phyloP scores from a whole-genome alignment of 495 filamentous ascomycete species.

The Daldinia caldariorum region DNA sequence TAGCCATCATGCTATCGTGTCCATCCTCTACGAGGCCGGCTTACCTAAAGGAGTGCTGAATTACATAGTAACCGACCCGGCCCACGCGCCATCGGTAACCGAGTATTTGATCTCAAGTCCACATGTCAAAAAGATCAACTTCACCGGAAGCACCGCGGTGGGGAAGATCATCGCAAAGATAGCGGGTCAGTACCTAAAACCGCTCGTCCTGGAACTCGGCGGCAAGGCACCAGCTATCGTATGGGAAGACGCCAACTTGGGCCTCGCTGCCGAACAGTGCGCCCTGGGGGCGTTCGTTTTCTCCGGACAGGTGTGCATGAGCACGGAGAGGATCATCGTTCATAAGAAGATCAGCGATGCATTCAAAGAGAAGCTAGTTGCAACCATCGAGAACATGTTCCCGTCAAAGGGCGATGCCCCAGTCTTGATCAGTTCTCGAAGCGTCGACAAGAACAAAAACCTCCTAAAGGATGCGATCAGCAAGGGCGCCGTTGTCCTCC shows the following conservation, averaged over 20 bases:
- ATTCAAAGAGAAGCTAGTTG: slow-evolving; percentile 71
- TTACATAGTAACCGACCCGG: slow-evolving; percentile 61
- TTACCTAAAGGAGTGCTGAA: slow-evolving; percentile 70
- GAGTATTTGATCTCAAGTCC: slow-evolving; percentile 65
- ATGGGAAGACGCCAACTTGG: slow-evolving; percentile 71
- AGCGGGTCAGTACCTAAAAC: slow-evolving; percentile 72
- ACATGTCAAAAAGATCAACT: slow-evolving; percentile 70
- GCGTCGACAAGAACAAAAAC: slow-evolving; percentile 72
- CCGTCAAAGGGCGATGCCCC: slow-evolving; percentile 61
- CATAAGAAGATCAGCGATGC: slow-evolving; percentile 71
- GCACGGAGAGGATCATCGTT: slow-evolving; percentile 87
- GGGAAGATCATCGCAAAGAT: slow-evolving; percentile 66
- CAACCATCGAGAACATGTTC: slow-evolving; percentile 61
- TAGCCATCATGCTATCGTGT: slow-evolving; percentile 76
- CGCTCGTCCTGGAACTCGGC: slow-evolving; percentile 73
- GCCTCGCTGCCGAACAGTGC: slow-evolving; percentile 63
- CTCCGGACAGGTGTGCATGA: slow-evolving; percentile 88
- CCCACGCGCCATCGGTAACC: slow-evolving; percentile 65
- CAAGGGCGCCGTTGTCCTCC: slow-evolving; percentile 74
- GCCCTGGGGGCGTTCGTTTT: slow-evolving; percentile 64
- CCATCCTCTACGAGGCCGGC: slow-evolving; percentile 77
- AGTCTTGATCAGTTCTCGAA: slow-evolving; percentile 67
- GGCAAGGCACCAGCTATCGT: slow-evolving; percentile 74
- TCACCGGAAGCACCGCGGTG: slow-evolving; percentile 70
- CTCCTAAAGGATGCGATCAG: slow-evolving; percentile 72